Conservation (phyloP, 352 stramenopile species). For the Blastocystis sp. region DNA sequence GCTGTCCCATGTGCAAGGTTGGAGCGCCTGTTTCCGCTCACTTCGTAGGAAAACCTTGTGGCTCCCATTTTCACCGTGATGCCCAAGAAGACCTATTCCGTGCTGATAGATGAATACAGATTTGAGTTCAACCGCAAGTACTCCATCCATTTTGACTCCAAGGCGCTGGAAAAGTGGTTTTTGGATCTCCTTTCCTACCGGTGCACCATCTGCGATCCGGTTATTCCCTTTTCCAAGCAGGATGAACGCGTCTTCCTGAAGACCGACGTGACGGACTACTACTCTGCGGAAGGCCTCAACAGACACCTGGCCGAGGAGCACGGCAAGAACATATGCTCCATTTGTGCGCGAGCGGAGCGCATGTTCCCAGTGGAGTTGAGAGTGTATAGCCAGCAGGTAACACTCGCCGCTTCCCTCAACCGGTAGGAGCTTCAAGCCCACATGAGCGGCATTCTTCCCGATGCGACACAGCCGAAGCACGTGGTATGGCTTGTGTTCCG, state of each 20-base stretch:
- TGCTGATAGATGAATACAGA: conserved; percentile 42
- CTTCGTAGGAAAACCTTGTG: conserved; percentile 1
- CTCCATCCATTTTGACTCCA: conserved; percentile 42
- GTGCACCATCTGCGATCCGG: conserved; percentile 26
- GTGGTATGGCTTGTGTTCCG: background rate
- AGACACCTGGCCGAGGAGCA: conserved; percentile 7
- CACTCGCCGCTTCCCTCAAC: background rate
- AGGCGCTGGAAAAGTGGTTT: conserved; percentile 45
- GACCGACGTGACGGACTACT: background rate
- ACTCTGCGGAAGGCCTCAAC: background rate
- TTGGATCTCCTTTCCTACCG: conserved; percentile 8
- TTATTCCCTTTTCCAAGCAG: conserved; percentile 10
- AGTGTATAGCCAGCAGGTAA: background rate
- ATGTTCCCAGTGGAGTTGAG: conserved; percentile 23
- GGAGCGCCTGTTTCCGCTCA: background rate
- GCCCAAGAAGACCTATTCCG: conserved; percentile 22
- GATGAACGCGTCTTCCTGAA: conserved; percentile 10
- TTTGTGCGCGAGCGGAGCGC: conserved; percentile 1
- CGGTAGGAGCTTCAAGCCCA: conserved; percentile 21
- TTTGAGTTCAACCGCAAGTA: conserved; percentile 50
- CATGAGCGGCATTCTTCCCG: conserved; percentile 18
- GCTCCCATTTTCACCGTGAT: conserved; percentile 42
- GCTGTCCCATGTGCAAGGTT: conserved; percentile 50
- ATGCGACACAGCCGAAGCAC: conserved; percentile 13
- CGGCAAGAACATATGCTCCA: background rate